Evolutionary conservation across 768 basidiomycete species (phyloP).

Genomic region (Agrocybe praecox): DNA sequence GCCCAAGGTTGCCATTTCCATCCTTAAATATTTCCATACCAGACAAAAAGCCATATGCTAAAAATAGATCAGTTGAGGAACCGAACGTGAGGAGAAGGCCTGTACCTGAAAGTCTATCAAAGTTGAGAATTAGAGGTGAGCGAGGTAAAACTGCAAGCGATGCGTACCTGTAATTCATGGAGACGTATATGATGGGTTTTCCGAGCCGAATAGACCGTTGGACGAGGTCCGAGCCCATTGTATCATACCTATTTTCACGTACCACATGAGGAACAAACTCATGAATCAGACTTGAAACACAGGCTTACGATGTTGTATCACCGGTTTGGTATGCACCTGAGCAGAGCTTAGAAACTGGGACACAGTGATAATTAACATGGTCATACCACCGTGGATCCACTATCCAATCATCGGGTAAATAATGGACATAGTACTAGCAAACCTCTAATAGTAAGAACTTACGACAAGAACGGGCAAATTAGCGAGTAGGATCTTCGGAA

Average conservation of each 20-base stretch:
- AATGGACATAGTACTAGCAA: not conserved
- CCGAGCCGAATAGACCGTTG: slow-evolving; percentile 42
- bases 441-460: slow-evolving; percentile 21
- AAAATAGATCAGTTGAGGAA: not conserved
- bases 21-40: slow-evolving; percentile 45
- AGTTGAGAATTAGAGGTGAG: not conserved
- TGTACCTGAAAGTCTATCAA: slow-evolving; percentile 7
- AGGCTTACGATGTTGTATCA: slow-evolving; percentile 29
- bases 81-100: not conserved
- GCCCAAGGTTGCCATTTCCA: slow-evolving; percentile 54
- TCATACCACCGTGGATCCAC: slow-evolving; percentile 52
- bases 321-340: slow-evolving; percentile 45
- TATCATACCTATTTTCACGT: slow-evolving; percentile 41
- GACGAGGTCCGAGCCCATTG: slow-evolving; percentile 35
- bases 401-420: slow-evolving; percentile 9
- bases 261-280: not conserved
- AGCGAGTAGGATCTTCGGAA: slow-evolving; percentile 1
- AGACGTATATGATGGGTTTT: slow-evolving; percentile 48
- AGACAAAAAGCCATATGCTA: slow-evolving; percentile 46
- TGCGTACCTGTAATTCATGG: slow-evolving; percentile 44
- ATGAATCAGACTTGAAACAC: not conserved
- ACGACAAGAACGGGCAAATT: slow-evolving; percentile 28
- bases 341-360: not conserved
- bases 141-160: not conserved
- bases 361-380: not conserved